Conservation (phyloP, 768 basidiomycete species). For the Cystofilobasidium bisporidii region DNA sequence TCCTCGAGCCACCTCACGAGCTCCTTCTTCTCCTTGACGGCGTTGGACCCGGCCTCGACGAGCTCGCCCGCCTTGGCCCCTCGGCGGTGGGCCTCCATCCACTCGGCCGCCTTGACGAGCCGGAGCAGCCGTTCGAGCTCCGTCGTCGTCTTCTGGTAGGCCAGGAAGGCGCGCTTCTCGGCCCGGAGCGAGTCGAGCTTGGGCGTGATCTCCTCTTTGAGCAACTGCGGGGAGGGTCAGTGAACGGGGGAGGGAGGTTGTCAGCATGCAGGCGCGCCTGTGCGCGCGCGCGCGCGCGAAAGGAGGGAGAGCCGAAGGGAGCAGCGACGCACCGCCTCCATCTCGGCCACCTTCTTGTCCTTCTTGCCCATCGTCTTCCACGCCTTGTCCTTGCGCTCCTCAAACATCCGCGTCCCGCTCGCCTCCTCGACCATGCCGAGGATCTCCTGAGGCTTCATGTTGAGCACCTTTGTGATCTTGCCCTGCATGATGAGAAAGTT, state of each 20-base stretch:
- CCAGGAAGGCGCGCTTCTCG: constrained; percentile 79
- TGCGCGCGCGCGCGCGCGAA: too few relatives aligned
- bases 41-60: constrained; percentile 29
- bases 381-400: constrained; percentile 94
- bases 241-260: not conserved
- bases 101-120: constrained; percentile 78
- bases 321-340: constrained; percentile 49
- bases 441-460: constrained; percentile 97
- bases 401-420: constrained; percentile 97
- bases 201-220: constrained; percentile 83
- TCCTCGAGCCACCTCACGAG: constrained; percentile 19
- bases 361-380: constrained; percentile 94
- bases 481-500: constrained; percentile 99
- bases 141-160: constrained; percentile 76
- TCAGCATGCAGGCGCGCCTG: too few relatives aligned
- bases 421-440: constrained; percentile 98
- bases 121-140: constrained; percentile 81
- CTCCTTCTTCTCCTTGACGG: constrained; percentile 14
- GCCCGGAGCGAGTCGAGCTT: constrained; percentile 81
- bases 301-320: not conserved
- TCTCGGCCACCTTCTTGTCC: constrained; percentile 87
- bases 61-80: constrained; percentile 34
- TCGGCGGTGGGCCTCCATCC: constrained; percentile 47
- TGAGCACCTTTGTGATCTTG: constrained; percentile 95
- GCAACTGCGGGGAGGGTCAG: constrained; percentile 41